These are phyloP conservation scores for Phytophthora multivora DNA, from an alignment of 352 stramenopile species.

Conservation along the genomic window DNA sequence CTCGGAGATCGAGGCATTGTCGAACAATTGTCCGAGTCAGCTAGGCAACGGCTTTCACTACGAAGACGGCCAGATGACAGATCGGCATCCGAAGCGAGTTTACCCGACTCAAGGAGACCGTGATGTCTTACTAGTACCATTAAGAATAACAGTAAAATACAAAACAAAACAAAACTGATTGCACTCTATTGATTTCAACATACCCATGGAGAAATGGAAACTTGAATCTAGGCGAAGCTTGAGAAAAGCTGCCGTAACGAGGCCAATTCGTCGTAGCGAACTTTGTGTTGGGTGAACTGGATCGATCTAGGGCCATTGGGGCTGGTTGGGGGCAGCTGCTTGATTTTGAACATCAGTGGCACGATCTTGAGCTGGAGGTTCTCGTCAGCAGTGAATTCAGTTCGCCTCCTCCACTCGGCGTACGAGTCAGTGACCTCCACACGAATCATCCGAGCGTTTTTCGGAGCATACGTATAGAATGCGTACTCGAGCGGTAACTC, in stretches of 20 bases:
- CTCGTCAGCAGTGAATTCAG: conserved; percentile 59
- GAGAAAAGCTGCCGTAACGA: conserved; percentile 46
- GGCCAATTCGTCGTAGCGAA: conserved; percentile 57
- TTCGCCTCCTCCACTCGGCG: conserved; percentile 63
- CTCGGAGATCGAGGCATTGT: conserved; percentile 69
- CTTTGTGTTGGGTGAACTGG: conserved; percentile 47
- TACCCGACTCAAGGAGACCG: background rate
- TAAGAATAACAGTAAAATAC: conserved; percentile 21
- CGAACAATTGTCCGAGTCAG: conserved; percentile 26
- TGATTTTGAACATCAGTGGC: conserved; percentile 55
- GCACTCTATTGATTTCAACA: conserved; percentile 31
- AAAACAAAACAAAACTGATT: conserved; percentile 17
- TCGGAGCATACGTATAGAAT: conserved; percentile 73
- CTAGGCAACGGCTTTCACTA: conserved; percentile 13
- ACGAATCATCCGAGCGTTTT: conserved; percentile 56
- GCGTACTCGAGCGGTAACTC: conserved; percentile 74
- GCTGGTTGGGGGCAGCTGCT: conserved; percentile 7
- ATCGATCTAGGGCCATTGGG: conserved; percentile 32
- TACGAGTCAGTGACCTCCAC: conserved; percentile 72
- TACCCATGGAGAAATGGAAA: conserved; percentile 1
- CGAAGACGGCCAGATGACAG: conserved; percentile 16
- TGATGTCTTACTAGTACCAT: conserved; percentile 5
- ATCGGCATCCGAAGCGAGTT: conserved; percentile 15
- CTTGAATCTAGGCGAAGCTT: conserved; percentile 30
- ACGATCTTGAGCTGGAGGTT: conserved; percentile 59